phyloP scores from a whole-genome alignment of 345 rosid species.

The Citrus australasica region DNA sequence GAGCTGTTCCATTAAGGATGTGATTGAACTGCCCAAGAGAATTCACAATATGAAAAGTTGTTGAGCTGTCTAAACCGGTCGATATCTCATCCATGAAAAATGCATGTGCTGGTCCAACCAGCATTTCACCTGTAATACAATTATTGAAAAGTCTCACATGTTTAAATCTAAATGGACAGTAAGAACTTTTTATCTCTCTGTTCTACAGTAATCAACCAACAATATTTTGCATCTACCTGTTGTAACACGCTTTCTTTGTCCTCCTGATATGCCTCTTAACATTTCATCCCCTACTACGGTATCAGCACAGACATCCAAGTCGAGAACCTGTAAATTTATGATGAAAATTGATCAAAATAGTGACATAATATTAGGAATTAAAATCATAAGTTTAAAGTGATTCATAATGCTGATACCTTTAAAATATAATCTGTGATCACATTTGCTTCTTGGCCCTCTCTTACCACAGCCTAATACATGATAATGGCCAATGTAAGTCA shows the following conservation, averaged over 20 bases:
- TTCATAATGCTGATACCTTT: constrained; percentile 33
- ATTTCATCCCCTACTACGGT: constrained; percentile 50
- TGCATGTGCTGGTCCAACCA: constrained; percentile 58
- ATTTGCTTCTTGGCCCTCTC: constrained; percentile 39
- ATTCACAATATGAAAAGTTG: constrained; percentile 73
- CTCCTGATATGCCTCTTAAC: constrained; percentile 66
- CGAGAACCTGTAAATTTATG: constrained; percentile 39
- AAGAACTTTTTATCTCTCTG: background rate
- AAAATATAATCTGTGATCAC: constrained; percentile 51
- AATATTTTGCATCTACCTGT: constrained; percentile 34
- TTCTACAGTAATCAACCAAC: background rate
- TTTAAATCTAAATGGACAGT: background rate
- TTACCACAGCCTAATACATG: constrained; percentile 36
- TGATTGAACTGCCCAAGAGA: constrained; percentile 60
- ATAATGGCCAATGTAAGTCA: too few species aligned
- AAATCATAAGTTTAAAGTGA: background rate
- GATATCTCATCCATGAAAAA: constrained; percentile 73
- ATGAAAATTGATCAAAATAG: background rate
- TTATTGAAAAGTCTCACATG: background rate
- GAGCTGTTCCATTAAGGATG: constrained; percentile 56
- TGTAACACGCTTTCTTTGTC: constrained; percentile 62
- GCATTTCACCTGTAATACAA: constrained; percentile 53
- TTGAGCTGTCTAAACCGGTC: constrained; percentile 78
- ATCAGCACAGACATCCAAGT: constrained; percentile 62
- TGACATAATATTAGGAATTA: background rate